phyloP scores from a whole-genome alignment of 2,329 filamentous ascomycete species.

The Emergomyces orientalis region DNA sequence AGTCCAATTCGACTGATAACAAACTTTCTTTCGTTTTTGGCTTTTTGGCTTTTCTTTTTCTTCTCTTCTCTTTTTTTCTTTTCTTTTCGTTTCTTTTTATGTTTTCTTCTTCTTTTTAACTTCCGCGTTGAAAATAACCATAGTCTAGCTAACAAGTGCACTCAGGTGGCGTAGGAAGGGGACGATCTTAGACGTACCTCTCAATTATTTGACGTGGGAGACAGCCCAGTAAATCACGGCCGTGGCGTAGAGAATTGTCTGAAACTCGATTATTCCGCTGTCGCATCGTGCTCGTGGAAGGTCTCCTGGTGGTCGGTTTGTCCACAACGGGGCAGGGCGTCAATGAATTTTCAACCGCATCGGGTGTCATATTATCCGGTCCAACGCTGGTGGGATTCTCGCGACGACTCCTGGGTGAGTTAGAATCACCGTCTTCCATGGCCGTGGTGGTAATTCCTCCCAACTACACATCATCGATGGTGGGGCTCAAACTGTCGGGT shows the following conservation, averaged over 20 bases:
- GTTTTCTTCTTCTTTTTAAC: neutral
- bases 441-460: slow-evolving; percentile 3
- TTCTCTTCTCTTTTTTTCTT: too few relatives aligned
- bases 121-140: neutral
- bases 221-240: neutral
- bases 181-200: slow-evolving; percentile 8
- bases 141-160: neutral
- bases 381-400: slow-evolving; percentile 9
- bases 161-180: neutral
- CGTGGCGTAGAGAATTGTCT: neutral
- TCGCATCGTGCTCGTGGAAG: neutral
- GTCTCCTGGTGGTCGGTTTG: neutral
- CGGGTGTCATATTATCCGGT: slow-evolving; percentile 1
- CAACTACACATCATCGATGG: slow-evolving; percentile 12
- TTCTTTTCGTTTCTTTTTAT: neutral
- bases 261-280: neutral
- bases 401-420: slow-evolving; percentile 9
- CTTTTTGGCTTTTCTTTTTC: too few relatives aligned
- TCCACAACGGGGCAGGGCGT: neutral
- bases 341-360: neutral
- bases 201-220: slow-evolving; percentile 14
- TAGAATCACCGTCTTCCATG: slow-evolving; percentile 15
- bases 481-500: neutral
- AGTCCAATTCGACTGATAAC: slow-evolving; percentile 7
- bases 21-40: neutral